phyloP scores from a whole-genome alignment of 148 eudicot species.

The Heliamphora exappendiculata region DNA sequence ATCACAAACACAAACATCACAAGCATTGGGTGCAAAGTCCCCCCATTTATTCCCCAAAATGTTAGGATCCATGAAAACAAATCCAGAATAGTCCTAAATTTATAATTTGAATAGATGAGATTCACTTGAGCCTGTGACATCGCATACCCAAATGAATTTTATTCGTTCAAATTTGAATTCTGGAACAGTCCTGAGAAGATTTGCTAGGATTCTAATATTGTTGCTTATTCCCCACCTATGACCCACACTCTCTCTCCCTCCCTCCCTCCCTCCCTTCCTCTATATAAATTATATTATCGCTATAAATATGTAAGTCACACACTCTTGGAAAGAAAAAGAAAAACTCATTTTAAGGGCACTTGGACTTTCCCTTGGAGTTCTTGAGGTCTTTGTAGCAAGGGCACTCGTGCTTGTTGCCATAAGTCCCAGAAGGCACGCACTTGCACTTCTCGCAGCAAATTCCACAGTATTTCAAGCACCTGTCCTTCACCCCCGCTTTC shows the following conservation, averaged over 20 bases:
- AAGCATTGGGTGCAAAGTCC: background rate
- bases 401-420: conserved; percentile 56
- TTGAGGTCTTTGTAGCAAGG: conserved; percentile 57
- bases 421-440: conserved; percentile 50
- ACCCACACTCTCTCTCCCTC: too few species aligned
- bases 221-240: too few species aligned
- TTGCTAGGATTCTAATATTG: too few species aligned
- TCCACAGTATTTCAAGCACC: conserved; percentile 41
- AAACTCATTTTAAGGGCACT: conserved; percentile 42
- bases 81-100: too few species aligned
- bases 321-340: background rate
- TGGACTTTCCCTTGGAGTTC: conserved; percentile 45
- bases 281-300: background rate
- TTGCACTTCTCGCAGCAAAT: conserved; percentile 42
- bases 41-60: background rate
- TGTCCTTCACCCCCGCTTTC: conserved; percentile 17
- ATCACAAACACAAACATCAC: background rate
- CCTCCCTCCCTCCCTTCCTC: background rate
- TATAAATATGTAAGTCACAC: background rate
- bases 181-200: background rate
- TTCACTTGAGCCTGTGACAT: too few species aligned
- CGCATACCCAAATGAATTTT: too few species aligned
- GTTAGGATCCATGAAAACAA: too few species aligned
- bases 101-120: too few species aligned
- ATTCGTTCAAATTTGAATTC: too few species aligned